Conservation (phyloP, 148 eudicot genomes). For the Talinum fruticosum region DNA sequence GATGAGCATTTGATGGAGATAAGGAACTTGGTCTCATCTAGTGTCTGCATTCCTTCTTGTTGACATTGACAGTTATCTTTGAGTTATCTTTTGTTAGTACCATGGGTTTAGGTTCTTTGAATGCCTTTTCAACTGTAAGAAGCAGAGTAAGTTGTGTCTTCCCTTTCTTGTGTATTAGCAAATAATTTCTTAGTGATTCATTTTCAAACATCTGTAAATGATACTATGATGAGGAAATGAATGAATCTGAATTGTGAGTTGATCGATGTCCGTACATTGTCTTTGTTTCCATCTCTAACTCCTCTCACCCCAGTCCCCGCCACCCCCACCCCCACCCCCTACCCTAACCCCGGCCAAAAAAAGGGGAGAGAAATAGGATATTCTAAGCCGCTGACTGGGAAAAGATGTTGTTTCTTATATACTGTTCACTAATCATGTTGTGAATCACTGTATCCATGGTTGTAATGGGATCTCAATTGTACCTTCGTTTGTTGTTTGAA, state of each 20-base stretch:
- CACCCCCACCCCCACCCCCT: neutral
- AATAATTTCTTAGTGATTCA: conserved; percentile 17
- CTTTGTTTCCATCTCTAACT: conserved; percentile 16
- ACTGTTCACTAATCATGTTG: neutral
- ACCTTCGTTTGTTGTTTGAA: conserved; percentile 13
- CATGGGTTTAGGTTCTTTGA: conserved; percentile 16
- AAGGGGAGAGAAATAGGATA: neutral
- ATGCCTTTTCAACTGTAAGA: conserved; percentile 38
- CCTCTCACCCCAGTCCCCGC: neutral
- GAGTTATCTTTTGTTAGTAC: neutral
- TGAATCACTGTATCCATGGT: neutral
- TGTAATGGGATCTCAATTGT: conserved; percentile 2
- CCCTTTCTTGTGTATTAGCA: conserved; percentile 23
- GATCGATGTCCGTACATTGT: conserved; percentile 4
- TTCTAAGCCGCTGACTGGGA: neutral
- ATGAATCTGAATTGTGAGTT: conserved; percentile 32
- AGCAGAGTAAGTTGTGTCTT: conserved; percentile 27
- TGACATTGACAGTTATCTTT: conserved; percentile 24
- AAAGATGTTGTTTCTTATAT: neutral
- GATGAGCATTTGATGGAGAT: conserved; percentile 87
- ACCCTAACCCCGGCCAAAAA: neutral
- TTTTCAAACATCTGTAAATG: conserved; percentile 32
- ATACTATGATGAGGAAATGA: conserved; percentile 31
- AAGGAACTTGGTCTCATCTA: conserved; percentile 57
- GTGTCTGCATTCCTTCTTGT: conserved; percentile 45